A percentile compares a stretch with the other conserved stretches of the same genome.
These are phyloP conservation scores for Graphilbum sp. DNA, from an alignment of 2,329 filamentous ascomycete species.

Conservation along the genomic window DNA sequence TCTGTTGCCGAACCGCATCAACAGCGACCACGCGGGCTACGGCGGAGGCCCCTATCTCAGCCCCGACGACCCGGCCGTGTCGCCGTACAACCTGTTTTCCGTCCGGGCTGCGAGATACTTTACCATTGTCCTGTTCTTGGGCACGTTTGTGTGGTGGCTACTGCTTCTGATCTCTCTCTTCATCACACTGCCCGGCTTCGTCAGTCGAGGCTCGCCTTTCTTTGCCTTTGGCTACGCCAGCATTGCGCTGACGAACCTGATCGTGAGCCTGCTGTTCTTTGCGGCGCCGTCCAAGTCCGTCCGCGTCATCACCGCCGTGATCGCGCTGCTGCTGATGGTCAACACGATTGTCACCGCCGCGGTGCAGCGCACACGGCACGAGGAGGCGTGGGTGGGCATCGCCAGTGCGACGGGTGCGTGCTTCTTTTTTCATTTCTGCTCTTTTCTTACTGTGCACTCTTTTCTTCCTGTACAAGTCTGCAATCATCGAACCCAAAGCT, in stretches of 20 bases:
- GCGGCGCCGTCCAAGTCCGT: slow-evolving; percentile 65
- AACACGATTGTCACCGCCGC: slow-evolving; percentile 67
- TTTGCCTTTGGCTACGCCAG: slow-evolving; percentile 74
- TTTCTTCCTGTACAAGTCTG: no score
- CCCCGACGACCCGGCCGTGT: slow-evolving; percentile 70
- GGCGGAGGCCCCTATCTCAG: slow-evolving; percentile 38
- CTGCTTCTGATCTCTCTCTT: slow-evolving; percentile 79
- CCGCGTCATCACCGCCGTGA: slow-evolving; percentile 53
- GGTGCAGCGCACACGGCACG: slow-evolving; percentile 56
- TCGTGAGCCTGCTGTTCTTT: slow-evolving; percentile 75
- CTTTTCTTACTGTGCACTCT: no score
- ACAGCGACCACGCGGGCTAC: slow-evolving; percentile 20
- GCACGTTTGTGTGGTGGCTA: slow-evolving; percentile 86
- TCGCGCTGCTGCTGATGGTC: slow-evolving; percentile 50
- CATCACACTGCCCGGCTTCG: slow-evolving; percentile 73
- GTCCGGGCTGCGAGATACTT: slow-evolving; percentile 67
- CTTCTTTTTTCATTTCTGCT: neutral
- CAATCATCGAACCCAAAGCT: no score
- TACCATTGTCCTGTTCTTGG: slow-evolving; percentile 56
- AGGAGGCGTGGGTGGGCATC: slow-evolving; percentile 88
- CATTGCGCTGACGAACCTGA: slow-evolving; percentile 57
- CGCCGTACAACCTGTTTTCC: slow-evolving; percentile 89
- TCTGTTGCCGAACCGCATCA: slow-evolving; percentile 51
- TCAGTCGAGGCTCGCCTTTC: slow-evolving; percentile 82
- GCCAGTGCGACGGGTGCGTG: slow-evolving; percentile 53